Base-by-base conservation (phyloP, 192 early-diverging fungal genomes). In the Coemansia sp. region DNA sequence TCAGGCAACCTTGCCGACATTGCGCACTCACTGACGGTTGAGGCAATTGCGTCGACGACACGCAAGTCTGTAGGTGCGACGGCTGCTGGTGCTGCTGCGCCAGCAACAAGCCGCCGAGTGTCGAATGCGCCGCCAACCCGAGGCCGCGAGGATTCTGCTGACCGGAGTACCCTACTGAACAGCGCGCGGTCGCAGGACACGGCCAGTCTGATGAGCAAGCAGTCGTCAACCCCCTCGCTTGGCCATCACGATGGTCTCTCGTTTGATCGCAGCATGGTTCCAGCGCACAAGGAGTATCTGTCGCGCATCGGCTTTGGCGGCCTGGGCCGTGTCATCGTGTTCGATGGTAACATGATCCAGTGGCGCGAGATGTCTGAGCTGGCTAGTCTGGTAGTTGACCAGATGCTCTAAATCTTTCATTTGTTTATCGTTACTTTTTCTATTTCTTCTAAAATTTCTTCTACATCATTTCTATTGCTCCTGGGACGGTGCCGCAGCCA, bases 351-450 rank as follows among this genome's bases (percentile, higher is more conserved):
- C 51, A 59, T 65, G 59, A 30, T 24, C 25, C 75, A 78, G 57
- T 78, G 75, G 75, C 64, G 69, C 33, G 75, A 78, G 51, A 58
- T 78, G 12, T 57, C 75, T 0, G 75, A 72, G 55, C 66, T 78
- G 42, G 59, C 75, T 14, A 64, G 85, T 25, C 58, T 91, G 30
- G 68, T 85, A 42, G 73, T 73, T 17, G 87, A 73, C 50, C 64
- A 78, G 34, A 82, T 80, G 63, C 62, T 68, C 2, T 76, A 47
- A 47, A 47, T 40, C 23, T 39, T 44, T 58, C 40, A 30, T 27
- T 52, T 59, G 9, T 54, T 51, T 46, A 22, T 46, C 38, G 54
- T 49, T 58, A 12, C 17, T 25, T 70, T 40, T 66, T 49, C 10
- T 9, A 10, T 9, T 37, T 9, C 1, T 37, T 37, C 7, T 37